Percentiles rank a stretch among this genome's conserved stretches.
Evolutionary conservation across 345 rosid genomes (phyloP).

Genomic region (Eucalyptus microcorys): DNA sequence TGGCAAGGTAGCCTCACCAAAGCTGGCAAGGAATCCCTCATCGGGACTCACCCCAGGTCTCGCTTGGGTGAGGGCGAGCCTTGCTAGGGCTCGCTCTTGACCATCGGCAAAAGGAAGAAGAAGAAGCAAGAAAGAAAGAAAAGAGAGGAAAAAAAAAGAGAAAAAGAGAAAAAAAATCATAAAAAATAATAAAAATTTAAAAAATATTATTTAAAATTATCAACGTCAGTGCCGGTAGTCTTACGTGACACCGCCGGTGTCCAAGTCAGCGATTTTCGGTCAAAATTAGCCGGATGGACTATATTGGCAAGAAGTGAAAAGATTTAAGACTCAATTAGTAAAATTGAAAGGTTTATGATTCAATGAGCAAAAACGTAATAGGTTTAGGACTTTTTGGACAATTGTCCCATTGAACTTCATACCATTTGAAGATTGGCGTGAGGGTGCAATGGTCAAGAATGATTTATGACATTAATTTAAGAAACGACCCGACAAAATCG

Average conservation of each 20-base stretch:
- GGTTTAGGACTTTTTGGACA: no score
- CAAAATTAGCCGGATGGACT: accelerated
- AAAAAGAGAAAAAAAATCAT: accelerated
- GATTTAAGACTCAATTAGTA: no score
- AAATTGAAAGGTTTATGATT: accelerated
- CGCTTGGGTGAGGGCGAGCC: accelerated
- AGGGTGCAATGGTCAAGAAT: neutral
- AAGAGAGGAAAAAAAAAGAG: no score
- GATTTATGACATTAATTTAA: neutral
- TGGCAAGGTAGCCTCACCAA: no score
- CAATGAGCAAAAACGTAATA: accelerated
- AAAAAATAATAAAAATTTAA: no score
- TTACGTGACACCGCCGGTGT: accelerated
- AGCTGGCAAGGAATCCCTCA: no score
- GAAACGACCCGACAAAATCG: neutral
- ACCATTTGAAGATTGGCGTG: neutral
- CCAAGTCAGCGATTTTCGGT: accelerated
- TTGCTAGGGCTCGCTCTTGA: accelerated
- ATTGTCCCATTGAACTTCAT: no score
- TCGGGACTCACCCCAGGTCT: no score
- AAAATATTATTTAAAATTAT: no score
- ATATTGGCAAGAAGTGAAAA: no score
- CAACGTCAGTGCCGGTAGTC: accelerated
- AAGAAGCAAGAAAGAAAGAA: no score
- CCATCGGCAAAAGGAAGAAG: accelerated